Evolutionary conservation across 768 basidiomycete species (phyloP).

Genomic region (Suillus lakei): DNA sequence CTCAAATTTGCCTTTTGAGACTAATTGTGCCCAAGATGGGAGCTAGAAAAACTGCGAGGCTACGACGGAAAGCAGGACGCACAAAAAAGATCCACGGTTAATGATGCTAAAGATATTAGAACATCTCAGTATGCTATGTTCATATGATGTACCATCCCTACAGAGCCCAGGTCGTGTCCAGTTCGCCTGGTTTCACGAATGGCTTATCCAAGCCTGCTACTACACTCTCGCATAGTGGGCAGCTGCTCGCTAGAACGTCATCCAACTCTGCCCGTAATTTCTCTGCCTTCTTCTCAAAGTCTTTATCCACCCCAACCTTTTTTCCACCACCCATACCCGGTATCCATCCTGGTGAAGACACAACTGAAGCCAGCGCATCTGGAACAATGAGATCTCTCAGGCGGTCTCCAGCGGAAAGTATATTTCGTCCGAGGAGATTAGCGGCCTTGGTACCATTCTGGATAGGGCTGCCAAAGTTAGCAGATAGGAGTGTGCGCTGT

Average conservation of each 20-base stretch:
- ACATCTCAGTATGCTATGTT: slow-evolving; percentile 11
- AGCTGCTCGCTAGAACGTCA: slow-evolving; percentile 84
- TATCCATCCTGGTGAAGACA: slow-evolving; percentile 80
- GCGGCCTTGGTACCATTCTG: slow-evolving; percentile 70
- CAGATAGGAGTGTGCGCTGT: slow-evolving; percentile 74
- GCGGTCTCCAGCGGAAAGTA: slow-evolving; percentile 88
- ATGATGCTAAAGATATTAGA: slow-evolving; percentile 24
- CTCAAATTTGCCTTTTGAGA: slow-evolving; percentile 1
- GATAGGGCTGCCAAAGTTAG: slow-evolving; percentile 66
- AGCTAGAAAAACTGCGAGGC: slow-evolving; percentile 73
- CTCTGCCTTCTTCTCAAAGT: slow-evolving; percentile 67
- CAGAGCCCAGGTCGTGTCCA: slow-evolving; percentile 77
- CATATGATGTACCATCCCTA: slow-evolving; percentile 34
- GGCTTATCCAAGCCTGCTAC: slow-evolving; percentile 85
- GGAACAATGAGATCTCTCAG: slow-evolving; percentile 93
- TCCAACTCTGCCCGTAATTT: slow-evolving; percentile 85
- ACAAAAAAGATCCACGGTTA: slow-evolving; percentile 83
- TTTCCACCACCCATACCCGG: slow-evolving; percentile 63
- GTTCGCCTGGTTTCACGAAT: slow-evolving; percentile 81
- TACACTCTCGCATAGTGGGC: slow-evolving; percentile 93
- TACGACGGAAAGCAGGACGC: slow-evolving; percentile 73
- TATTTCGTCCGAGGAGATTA: slow-evolving; percentile 73
- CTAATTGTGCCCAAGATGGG: slow-evolving; percentile 62
- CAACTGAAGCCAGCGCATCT: slow-evolving; percentile 86
- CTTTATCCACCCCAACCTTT: slow-evolving; percentile 47